These are phyloP conservation scores for Rhizopogon rudus DNA, from an alignment of 768 basidiomycete genomes.

Conservation along the genomic window DNA sequence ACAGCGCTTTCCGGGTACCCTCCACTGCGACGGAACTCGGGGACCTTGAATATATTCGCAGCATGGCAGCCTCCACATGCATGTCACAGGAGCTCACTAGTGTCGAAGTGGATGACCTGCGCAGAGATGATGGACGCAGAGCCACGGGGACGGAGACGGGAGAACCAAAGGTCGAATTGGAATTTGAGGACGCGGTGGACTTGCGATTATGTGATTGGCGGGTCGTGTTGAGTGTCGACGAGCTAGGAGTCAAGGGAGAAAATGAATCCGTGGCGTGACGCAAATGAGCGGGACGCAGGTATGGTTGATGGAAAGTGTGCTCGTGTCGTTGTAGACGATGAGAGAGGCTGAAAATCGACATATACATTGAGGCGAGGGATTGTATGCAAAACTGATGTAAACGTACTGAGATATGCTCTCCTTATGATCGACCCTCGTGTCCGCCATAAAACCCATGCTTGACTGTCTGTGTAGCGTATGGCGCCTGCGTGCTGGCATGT, in stretches of 20 bases:
- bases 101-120: conserved; percentile 30
- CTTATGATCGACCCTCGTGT: conserved; percentile 36
- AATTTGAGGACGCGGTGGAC: conserved; percentile 25
- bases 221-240: background rate
- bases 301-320: conserved; percentile 1
- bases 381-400: conserved; percentile 5
- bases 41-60: conserved; percentile 7
- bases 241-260: background rate
- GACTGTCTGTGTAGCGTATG: conserved; percentile 71
- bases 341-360: background rate
- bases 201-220: conserved; percentile 15
- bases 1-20: conserved; percentile 13
- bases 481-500: conserved; percentile 42
- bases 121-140: conserved; percentile 40
- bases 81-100: conserved; percentile 17
- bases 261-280: background rate
- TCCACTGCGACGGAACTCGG: conserved; percentile 10
- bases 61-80: background rate
- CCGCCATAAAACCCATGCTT: conserved; percentile 81
- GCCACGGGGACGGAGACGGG: conserved; percentile 32
- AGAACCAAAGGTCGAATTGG: conserved; percentile 30
- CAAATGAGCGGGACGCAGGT: background rate
- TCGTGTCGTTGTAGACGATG: background rate
- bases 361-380: conserved; percentile 2
- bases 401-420: conserved; percentile 59